Percentiles rank a stretch among this genome's conserved stretches.
Evolutionary conservation across 306 rosid species (phyloP).

Genomic region (Ammopiptanthus mongolicus): DNA sequence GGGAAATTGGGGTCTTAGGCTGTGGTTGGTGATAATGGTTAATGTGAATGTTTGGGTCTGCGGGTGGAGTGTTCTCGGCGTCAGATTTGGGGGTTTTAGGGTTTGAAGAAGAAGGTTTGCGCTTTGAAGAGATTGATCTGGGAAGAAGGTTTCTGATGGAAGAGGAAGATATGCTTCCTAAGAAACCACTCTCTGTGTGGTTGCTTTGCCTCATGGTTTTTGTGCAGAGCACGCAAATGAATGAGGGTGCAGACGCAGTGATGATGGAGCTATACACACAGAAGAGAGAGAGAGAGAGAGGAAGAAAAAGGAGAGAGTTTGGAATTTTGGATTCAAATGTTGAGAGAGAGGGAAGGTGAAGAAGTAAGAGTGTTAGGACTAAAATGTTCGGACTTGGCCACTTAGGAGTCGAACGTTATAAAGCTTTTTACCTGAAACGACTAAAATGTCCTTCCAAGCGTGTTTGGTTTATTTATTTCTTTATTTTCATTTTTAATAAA

Average conservation of each 20-base stretch:
- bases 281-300: conserved; percentile 1
- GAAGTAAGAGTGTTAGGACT: too few relatives aligned
- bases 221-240: not conserved
- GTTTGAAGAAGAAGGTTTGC: conserved; percentile 24
- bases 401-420: not conserved
- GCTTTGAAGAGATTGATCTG: conserved; percentile 50
- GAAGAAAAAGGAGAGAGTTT: conserved; percentile 7
- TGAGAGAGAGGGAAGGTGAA: not conserved
- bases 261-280: not conserved
- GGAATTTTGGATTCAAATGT: conserved; percentile 25
- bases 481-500: too few relatives aligned
- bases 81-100: conserved; percentile 13
- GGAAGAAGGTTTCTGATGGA: conserved; percentile 67
- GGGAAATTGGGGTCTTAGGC: conserved; percentile 25
- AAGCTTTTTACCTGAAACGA: not conserved
- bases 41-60: conserved; percentile 52
- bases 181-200: conserved; percentile 37
- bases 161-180: conserved; percentile 48
- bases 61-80: conserved; percentile 67
- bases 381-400: too few relatives aligned
- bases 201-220: conserved; percentile 36
- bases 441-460: not conserved
- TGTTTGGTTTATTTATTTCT: too few relatives aligned
- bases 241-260: not conserved
- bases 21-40: conserved; percentile 15